phyloP scores from a whole-genome alignment of 1,284 basidiomycete species.

The Phylloboletellus chloephorus region DNA sequence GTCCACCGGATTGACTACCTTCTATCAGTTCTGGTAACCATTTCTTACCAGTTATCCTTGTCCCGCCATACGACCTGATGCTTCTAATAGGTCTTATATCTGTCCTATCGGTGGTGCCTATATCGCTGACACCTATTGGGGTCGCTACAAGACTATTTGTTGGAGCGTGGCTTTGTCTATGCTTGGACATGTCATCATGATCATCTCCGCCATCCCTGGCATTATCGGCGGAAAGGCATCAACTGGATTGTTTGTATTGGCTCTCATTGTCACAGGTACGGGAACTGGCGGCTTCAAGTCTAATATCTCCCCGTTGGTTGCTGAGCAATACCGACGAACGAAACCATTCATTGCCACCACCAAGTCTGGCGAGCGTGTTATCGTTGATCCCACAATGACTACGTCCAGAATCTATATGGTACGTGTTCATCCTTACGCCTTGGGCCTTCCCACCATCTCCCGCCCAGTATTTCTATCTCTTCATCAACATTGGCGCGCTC shows the following conservation, averaged over 20 bases:
- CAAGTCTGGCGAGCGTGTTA: constrained; percentile 67
- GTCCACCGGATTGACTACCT: constrained; percentile 64
- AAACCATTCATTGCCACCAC: constrained; percentile 52
- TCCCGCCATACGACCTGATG: constrained; percentile 17
- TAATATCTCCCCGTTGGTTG: constrained; percentile 75
- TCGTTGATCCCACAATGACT: constrained; percentile 76
- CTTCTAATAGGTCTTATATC: constrained; percentile 43
- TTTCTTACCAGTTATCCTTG: constrained; percentile 14
- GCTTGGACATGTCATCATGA: constrained; percentile 69
- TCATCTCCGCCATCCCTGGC: constrained; percentile 66
- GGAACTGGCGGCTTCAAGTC: constrained; percentile 78
- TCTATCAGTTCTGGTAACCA: constrained; percentile 55
- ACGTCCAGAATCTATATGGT: constrained; percentile 71
- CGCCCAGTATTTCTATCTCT: constrained; percentile 67
- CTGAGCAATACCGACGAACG: constrained; percentile 65
- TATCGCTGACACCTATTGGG: constrained; percentile 70
- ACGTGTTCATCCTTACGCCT: constrained; percentile 5
- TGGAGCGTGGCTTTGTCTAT: constrained; percentile 51
- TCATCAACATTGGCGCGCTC: constrained; percentile 75
- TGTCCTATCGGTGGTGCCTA: constrained; percentile 64
- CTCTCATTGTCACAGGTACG: constrained; percentile 63
- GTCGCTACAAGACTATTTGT: constrained; percentile 70
- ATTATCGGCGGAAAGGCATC: constrained; percentile 59
- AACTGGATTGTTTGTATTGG: constrained; percentile 58
- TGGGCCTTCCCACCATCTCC: not conserved